Evolutionary conservation across 176 grass and related monocot species (phyloP).

Genomic region (Aegilops speltoides): DNA sequence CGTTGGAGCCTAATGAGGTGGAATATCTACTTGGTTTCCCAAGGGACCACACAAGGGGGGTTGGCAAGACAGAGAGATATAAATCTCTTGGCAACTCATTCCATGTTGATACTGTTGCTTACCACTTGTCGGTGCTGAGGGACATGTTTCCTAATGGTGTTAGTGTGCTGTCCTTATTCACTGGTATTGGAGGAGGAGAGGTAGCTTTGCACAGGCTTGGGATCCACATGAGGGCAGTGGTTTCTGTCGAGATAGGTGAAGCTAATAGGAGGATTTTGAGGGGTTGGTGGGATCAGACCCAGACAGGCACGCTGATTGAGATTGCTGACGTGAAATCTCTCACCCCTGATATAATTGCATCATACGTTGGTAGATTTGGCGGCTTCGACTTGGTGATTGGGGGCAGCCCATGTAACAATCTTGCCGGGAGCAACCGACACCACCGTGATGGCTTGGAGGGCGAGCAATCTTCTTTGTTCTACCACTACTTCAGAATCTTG

Average conservation of each 20-base stretch:
- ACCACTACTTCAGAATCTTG: conserved; percentile 68
- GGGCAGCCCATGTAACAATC: not conserved
- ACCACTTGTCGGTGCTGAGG: not conserved
- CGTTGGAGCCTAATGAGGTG: conserved; percentile 77
- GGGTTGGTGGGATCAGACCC: not conserved
- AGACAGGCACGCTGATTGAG: not conserved
- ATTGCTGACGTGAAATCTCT: conserved; percentile 20
- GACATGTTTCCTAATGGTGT: not conserved
- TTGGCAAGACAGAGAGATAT: conserved; percentile 66
- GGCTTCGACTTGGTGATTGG: not conserved
- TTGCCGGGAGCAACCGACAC: not conserved
- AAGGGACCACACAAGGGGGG: conserved; percentile 70
- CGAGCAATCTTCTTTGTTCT: conserved; percentile 55
- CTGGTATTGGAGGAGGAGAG: not conserved
- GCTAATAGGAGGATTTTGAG: not conserved
- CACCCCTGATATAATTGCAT: conserved; percentile 28
- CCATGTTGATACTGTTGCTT: not conserved
- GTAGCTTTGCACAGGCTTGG: not conserved
- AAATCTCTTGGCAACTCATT: conserved; percentile 51
- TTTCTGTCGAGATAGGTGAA: conserved; percentile 68
- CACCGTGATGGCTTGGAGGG: not conserved
- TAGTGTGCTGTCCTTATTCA: not conserved
- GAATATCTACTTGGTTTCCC: conserved; percentile 76
- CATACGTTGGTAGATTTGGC: conserved; percentile 17
- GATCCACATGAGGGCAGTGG: conserved; percentile 41